Base-by-base conservation (phyloP, 2,329 filamentous ascomycete genomes). In the Cercospora berteroae region DNA sequence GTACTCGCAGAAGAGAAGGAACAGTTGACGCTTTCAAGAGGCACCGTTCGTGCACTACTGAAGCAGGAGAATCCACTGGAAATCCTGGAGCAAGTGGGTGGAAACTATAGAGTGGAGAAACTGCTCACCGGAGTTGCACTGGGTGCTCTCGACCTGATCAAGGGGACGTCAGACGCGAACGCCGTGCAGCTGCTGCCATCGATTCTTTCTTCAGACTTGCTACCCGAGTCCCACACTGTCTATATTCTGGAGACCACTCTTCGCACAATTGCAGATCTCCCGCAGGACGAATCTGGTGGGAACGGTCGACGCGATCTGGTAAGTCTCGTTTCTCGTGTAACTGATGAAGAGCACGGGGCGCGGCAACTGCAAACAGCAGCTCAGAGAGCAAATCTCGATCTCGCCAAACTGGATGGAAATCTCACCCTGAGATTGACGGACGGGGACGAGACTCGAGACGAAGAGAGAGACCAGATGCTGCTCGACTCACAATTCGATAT, bases 1-100 rank as follows among this genome's bases (percentile, higher is more conserved):
- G 88, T 96, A 20, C 82, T 98, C 50, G 90, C 92, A 1, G 91
- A 96, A 76, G 90, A 93, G 78, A 89, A 92, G 76, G 88, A 88
- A 3, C 86, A 88, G 4, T 86, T 88, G 68, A 86, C 87, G 69
- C 84, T 96, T 66, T 90, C 92, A 0, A 86, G 84, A 74, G 87
- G 87, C 68, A 88, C 94, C 4, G 85, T 89, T 31, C 92, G 88
- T 77, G 87, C 87, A 9, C 79, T 95, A 5, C 80, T 92, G 68
- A 89, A 87, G 69, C 80, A 91, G 20, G 82, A 86, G 0, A 83
- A 88, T 57, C 80, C 93, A 27, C 81, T 86, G n/a, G 79, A 80
- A 44, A 83, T 86, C 12, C 81, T 94, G 1, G 78, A 85, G 2
- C 84, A 88, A 36, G 84, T 93, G 70, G 86, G 88, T 6, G 83